phyloP scores from a whole-genome alignment of 768 basidiomycete species.

The Leccinum subgranulosum region DNA sequence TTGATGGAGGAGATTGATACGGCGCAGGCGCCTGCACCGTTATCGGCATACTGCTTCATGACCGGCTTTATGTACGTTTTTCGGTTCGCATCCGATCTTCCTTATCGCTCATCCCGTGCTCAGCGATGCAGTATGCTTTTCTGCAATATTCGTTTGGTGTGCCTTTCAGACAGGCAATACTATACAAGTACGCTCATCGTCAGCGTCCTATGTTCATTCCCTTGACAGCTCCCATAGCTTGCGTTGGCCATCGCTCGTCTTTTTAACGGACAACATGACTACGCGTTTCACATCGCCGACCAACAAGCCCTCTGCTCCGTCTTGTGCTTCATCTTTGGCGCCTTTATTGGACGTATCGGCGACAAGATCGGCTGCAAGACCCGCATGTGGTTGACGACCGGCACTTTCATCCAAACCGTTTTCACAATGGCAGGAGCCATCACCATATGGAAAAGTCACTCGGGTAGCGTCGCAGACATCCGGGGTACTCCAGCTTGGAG shows the following conservation, averaged over 20 bases:
- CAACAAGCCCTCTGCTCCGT: conserved; percentile 82
- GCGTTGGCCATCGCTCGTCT: conserved; percentile 78
- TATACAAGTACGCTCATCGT: conserved; percentile 45
- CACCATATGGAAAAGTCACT: conserved; percentile 65
- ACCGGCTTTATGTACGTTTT: conserved; percentile 68
- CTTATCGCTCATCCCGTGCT: not conserved
- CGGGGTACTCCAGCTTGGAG: conserved; percentile 72
- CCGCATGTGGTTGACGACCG: conserved; percentile 69
- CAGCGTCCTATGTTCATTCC: not conserved
- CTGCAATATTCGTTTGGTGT: conserved; percentile 81
- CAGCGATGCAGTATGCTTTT: conserved; percentile 72
- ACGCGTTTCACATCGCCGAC: conserved; percentile 73
- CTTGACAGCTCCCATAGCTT: conserved; percentile 42
- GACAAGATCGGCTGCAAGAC: conserved; percentile 73
- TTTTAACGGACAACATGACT: conserved; percentile 55
- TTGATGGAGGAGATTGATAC: conserved; percentile 27
- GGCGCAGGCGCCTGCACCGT: conserved; percentile 42
- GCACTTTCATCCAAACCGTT: conserved; percentile 72
- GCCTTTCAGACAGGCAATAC: conserved; percentile 84
- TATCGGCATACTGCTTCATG: conserved; percentile 74
- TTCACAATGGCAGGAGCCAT: conserved; percentile 74
- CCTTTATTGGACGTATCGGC: conserved; percentile 81
- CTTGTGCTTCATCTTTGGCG: conserved; percentile 70
- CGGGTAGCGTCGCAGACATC: conserved; percentile 48
- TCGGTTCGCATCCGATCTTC: not conserved